Percentiles rank a stretch among this genome's conserved stretches.
Conservation (phyloP, 2,329 filamentous ascomycete genomes). For the Chaetothyriales sp. region DNA sequence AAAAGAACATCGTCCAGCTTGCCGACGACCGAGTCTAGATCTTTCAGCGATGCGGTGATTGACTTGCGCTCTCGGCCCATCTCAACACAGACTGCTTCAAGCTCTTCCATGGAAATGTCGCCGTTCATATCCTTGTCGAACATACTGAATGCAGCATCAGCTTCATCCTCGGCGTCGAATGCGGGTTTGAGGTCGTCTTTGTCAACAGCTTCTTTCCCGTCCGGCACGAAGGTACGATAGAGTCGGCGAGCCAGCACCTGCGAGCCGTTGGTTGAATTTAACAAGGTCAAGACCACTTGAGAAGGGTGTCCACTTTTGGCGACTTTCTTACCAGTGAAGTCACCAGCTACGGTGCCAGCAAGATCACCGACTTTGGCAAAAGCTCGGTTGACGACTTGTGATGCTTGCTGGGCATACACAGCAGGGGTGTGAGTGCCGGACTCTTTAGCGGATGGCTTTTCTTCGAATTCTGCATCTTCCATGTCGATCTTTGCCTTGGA, state of each 20-base stretch:
- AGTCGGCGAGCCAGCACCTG: conserved; percentile 77
- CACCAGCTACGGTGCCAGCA: conserved; percentile 72
- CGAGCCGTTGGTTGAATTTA: conserved; percentile 57
- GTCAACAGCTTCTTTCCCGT: conserved; percentile 61
- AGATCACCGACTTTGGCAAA: conserved; percentile 73
- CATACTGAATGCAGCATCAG: conserved; percentile 75
- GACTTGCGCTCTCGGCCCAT: conserved; percentile 90
- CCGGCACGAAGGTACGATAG: conserved; percentile 70
- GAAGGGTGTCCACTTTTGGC: conserved; percentile 62
- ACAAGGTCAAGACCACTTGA: conserved; percentile 67
- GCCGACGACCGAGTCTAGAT: conserved; percentile 81
- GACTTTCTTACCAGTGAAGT: conserved; percentile 67
- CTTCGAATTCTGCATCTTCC: conserved; percentile 64
- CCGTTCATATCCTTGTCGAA: conserved; percentile 96
- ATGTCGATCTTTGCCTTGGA: conserved; percentile 52
- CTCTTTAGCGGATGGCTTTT: conserved; percentile 34
- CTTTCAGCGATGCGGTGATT: conserved; percentile 86
- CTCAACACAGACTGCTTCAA: conserved; percentile 85
- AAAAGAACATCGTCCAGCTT: conserved; percentile 83
- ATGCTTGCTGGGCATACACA: conserved; percentile 52
- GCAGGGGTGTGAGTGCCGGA: conserved; percentile 63
- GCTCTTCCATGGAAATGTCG: conserved; percentile 88
- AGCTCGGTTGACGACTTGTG: conserved; percentile 60
- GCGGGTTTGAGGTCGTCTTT: conserved; percentile 65
- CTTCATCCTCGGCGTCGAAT: conserved; percentile 72